Conservation (phyloP, 371 early-diverging fungal species). For the Gilbertella persicaria region DNA sequence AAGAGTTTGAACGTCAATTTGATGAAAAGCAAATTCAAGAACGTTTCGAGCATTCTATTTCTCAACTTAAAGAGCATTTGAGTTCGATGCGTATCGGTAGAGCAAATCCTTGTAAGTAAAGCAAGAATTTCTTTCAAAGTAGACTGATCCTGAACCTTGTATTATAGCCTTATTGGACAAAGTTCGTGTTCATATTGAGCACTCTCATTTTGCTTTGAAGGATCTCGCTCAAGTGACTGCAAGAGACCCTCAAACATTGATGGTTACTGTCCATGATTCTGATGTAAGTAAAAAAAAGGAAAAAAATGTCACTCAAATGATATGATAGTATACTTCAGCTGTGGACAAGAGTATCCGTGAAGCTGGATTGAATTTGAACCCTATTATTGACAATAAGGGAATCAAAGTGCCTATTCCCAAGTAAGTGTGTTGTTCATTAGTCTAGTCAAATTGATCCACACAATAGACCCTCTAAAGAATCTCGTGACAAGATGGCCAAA, state of each 20-base stretch:
- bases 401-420: constrained; percentile 88
- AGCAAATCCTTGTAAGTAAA: constrained; percentile 70
- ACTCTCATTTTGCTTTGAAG: constrained; percentile 57
- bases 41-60: constrained; percentile 49
- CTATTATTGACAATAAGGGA: constrained; percentile 69
- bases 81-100: constrained; percentile 69
- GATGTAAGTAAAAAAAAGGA: constrained; percentile 50
- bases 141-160: neutral
- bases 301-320: neutral
- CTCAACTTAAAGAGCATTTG: constrained; percentile 65
- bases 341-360: constrained; percentile 86
- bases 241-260: constrained; percentile 85
- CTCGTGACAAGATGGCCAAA: constrained; percentile 76
- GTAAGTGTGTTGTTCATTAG: constrained; percentile 40
- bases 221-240: constrained; percentile 82
- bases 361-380: constrained; percentile 82
- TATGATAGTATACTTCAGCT: constrained; percentile 55
- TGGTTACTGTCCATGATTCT: constrained; percentile 78
- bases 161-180: constrained; percentile 70
- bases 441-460: neutral
- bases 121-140: neutral
- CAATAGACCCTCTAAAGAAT: constrained; percentile 74
- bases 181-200: constrained; percentile 67
- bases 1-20: constrained; percentile 32
- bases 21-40: constrained; percentile 43